Evolutionary conservation across 805 yeast species (phyloP).

Genomic region (Candida insectalens): DNA sequence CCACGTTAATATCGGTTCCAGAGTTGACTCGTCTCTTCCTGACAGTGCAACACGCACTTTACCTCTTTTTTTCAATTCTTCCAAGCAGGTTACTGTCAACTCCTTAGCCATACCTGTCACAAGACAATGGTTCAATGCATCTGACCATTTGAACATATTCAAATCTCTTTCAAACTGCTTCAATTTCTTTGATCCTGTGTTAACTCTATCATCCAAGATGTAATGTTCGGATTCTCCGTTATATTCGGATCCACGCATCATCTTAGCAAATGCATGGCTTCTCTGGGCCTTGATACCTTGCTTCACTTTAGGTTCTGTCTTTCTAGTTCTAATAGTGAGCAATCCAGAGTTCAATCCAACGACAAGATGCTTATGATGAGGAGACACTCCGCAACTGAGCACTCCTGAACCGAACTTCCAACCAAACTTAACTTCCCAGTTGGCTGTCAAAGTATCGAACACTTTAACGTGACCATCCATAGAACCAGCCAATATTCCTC

Average conservation of each 20-base stretch:
- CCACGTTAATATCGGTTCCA: slow-evolving; percentile 87
- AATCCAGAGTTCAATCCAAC: slow-evolving; percentile 89
- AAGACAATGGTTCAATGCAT: slow-evolving; percentile 84
- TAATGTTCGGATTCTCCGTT: slow-evolving; percentile 81
- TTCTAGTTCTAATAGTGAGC: slow-evolving; percentile 79
- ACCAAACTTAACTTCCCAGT: slow-evolving; percentile 88
- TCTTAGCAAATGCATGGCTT: slow-evolving; percentile 60
- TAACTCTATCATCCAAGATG: slow-evolving; percentile 48
- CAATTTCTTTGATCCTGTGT: slow-evolving; percentile 42
- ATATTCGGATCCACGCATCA: slow-evolving; percentile 88
- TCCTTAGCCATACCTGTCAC: slow-evolving; percentile 72
- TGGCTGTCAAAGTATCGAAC: slow-evolving; percentile 61
- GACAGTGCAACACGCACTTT: slow-evolving; percentile 74
- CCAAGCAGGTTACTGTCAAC: slow-evolving; percentile 69
- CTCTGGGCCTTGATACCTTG: slow-evolving; percentile 37
- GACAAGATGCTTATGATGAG: slow-evolving; percentile 78
- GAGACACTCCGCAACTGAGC: slow-evolving; percentile 81
- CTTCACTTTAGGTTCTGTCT: slow-evolving; percentile 48
- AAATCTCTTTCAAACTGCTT: slow-evolving; percentile 77
- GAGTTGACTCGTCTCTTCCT: slow-evolving; percentile 69
- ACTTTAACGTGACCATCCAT: slow-evolving; percentile 96
- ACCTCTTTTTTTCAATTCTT: slow-evolving; percentile 82
- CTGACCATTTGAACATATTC: slow-evolving; percentile 85
- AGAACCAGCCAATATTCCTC: slow-evolving; percentile 87
- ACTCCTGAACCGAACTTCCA: slow-evolving; percentile 98